Base-by-base conservation (phyloP, 2,329 filamentous ascomycete species). In the Colletotrichum gigasporum region DNA sequence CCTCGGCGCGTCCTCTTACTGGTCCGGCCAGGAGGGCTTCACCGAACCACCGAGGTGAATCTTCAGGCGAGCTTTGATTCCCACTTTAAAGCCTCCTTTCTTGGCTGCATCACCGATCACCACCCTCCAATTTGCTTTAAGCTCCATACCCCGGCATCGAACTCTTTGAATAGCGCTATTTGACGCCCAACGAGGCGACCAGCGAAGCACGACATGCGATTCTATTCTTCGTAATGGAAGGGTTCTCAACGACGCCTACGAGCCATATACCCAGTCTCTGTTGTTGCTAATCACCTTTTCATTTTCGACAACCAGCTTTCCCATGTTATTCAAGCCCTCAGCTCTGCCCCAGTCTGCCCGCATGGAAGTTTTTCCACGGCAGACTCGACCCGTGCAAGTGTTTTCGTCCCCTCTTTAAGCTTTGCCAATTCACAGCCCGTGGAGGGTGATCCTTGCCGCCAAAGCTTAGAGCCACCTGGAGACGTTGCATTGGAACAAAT, bases 361-460 rank as follows among this genome's bases (percentile, higher is more conserved):
- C n/a, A n/a, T n/a, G 12, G 18, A 35, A 22, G 18, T 20, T 18
- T 26, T 20, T 16, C 28, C 37, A 30, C n/a, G 11, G 8, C 41
- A 10, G 6, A 10, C n/a, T 10, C 14, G 5, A 20, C 16, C 42
- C 52, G 14, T 26, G 7, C 18, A 3, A 12, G 7, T n/a, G 10
- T n/a, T 20, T 47, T 34, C n/a, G 20, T 28, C n/a, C 30, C 26
- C 20, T 24, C 18, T 18, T 57, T 35, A 57, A 62, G 59, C 42
- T 57, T 57, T 57, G 28, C 20, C 35, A 50, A 18, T 7, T 18
- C 3, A 5, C 16, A 37, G n/a, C n/a, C n/a, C n/a, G n/a, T n/a
- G n/a, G n/a, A n/a, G 52, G 59, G 57, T 44, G n/a, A 57, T 42
- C 52, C 59, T 50, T 63, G 59, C 30, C 28, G 2, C n/a, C 10